Evolutionary conservation across 306 rosid species (phyloP).

Genomic region (Ziziphus jujuba): DNA sequence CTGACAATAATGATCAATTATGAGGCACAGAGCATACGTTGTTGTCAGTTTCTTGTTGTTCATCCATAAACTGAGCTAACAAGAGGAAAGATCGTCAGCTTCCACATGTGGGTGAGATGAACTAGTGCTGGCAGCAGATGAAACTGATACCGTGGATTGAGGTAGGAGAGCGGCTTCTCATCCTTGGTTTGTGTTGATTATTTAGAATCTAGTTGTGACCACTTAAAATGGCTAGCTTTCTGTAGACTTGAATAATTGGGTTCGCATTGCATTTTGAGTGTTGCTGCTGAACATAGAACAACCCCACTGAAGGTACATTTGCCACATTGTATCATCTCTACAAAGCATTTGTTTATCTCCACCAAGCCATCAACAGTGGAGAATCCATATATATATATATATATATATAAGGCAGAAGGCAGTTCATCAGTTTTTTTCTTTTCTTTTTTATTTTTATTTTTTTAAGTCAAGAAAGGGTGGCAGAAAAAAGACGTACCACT

Average conservation of each 20-base stretch:
- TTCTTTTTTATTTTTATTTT: too few species aligned
- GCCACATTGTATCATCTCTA: constrained; percentile 81
- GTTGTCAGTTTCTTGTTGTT: constrained; percentile 29
- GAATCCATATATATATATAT: constrained; percentile 78
- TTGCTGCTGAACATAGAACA: constrained; percentile 90
- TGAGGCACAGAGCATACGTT: constrained; percentile 30
- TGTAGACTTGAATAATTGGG: constrained; percentile 55
- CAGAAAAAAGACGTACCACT: too few species aligned
- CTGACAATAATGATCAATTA: constrained; percentile 38
- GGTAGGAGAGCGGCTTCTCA: constrained; percentile 29
- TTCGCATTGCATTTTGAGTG: constrained; percentile 72
- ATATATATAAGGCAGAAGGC: constrained; percentile 35
- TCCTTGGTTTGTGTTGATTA: constrained; percentile 30
- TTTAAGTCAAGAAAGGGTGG: too few species aligned
- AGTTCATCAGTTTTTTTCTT: neutral
- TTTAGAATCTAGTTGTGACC: constrained; percentile 54
- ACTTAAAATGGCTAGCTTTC: constrained; percentile 58
- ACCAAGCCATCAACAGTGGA: constrained; percentile 83
- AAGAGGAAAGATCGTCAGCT: constrained; percentile 60
- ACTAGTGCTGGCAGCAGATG: constrained; percentile 39
- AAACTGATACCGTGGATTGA: constrained; percentile 32
- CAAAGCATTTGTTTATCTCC: constrained; percentile 77
- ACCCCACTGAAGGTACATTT: constrained; percentile 92
- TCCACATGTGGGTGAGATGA: constrained; percentile 52
- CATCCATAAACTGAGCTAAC: constrained; percentile 53